Conservation (phyloP, 2,329 filamentous ascomycete genomes). For the Colletotrichum sp. region DNA sequence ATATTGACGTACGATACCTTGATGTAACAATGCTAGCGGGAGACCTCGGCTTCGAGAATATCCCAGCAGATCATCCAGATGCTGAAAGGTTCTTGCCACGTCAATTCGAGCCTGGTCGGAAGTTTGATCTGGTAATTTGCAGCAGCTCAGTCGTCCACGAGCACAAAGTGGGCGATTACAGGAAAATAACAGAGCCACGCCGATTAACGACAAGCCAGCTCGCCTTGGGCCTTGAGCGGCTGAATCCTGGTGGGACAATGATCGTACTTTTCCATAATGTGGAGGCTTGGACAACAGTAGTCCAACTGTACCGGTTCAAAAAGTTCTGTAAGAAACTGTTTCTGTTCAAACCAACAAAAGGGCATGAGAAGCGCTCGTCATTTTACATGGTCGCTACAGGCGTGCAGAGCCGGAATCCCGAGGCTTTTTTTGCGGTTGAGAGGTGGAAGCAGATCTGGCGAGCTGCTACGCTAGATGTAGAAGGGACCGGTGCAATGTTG, state of each 20-base stretch:
- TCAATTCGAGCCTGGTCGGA: background rate
- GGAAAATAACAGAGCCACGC: background rate
- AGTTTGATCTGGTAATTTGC: background rate
- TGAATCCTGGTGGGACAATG: slow-evolving; percentile 53
- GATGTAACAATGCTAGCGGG: background rate
- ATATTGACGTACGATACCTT: background rate
- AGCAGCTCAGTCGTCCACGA: background rate
- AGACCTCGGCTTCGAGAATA: background rate
- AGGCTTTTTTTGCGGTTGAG: slow-evolving; percentile 38
- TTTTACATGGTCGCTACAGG: slow-evolving; percentile 58
- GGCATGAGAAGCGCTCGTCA: slow-evolving; percentile 47
- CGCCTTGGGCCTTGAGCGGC: background rate
- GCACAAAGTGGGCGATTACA: accelerated
- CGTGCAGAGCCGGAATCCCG: slow-evolving; percentile 34
- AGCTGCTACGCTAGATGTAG: slow-evolving; percentile 40
- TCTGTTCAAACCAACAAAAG: slow-evolving; percentile 48
- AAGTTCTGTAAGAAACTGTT: slow-evolving; percentile 42
- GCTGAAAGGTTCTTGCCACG: background rate
- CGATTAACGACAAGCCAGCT: background rate
- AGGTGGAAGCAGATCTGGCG: slow-evolving; percentile 48
- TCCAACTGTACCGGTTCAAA: slow-evolving; percentile 41
- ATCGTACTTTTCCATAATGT: slow-evolving; percentile 55
- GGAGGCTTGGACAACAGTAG: slow-evolving; percentile 42
- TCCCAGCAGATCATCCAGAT: background rate
- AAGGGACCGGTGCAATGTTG: slow-evolving; percentile 6